phyloP scores from a whole-genome alignment of 2,329 filamentous ascomycete species.

The Neofusicoccum laricinum region DNA sequence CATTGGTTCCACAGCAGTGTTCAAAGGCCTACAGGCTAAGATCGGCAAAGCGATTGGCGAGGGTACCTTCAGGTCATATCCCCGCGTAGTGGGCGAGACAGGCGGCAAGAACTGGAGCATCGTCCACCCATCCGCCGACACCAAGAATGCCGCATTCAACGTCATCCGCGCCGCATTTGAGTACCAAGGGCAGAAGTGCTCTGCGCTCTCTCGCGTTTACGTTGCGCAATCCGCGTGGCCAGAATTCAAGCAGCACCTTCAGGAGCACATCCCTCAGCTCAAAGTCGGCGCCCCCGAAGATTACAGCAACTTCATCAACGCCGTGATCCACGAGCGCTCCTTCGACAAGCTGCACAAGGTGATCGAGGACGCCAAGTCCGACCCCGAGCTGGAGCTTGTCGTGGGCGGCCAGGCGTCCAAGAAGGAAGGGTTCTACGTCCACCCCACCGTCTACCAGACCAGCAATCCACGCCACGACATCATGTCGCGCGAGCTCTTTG shows the following conservation, averaged over 20 bases:
- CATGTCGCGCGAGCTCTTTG: slow-evolving; percentile 77
- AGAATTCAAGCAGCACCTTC: slow-evolving; percentile 64
- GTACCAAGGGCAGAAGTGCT: slow-evolving; percentile 90
- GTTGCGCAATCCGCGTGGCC: slow-evolving; percentile 73
- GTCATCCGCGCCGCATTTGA: slow-evolving; percentile 86
- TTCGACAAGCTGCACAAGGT: slow-evolving; percentile 78
- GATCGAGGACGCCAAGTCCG: slow-evolving; percentile 76
- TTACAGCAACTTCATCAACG: slow-evolving; percentile 77
- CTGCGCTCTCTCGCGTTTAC: slow-evolving; percentile 76
- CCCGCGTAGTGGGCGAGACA: slow-evolving; percentile 84
- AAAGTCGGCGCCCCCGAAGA: slow-evolving; percentile 68
- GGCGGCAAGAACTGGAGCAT: slow-evolving; percentile 94
- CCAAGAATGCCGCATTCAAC: slow-evolving; percentile 75
- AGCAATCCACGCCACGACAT: slow-evolving; percentile 71
- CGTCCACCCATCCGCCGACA: slow-evolving; percentile 71
- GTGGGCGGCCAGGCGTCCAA: slow-evolving; percentile 75
- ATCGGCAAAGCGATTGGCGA: slow-evolving; percentile 79
- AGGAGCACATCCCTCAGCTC: slow-evolving; percentile 65
- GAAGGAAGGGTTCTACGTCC: slow-evolving; percentile 76
- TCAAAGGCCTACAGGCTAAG: slow-evolving; percentile 84
- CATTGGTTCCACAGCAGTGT: slow-evolving; percentile 88
- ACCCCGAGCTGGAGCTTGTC: slow-evolving; percentile 69
- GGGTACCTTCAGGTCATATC: slow-evolving; percentile 79
- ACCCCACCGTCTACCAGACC: slow-evolving; percentile 78
- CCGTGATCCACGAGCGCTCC: slow-evolving; percentile 76